These are phyloP conservation scores for Candida ascalaphidarum DNA, from an alignment of 805 yeast genomes.

Conservation along the genomic window DNA sequence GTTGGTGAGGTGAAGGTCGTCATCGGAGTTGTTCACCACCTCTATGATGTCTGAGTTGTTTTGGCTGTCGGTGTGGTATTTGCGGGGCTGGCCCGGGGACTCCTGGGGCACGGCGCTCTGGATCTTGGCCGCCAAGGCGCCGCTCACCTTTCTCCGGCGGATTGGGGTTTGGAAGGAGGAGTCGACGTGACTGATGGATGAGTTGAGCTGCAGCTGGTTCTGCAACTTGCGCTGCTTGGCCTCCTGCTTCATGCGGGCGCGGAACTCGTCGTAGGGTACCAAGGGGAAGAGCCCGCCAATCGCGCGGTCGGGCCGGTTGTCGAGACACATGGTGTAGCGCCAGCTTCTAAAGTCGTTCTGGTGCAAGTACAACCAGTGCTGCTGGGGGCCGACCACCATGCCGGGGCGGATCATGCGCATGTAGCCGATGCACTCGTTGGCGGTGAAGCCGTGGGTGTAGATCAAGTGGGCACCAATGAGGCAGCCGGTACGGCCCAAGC, in stretches of 20 bases:
- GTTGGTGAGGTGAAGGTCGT: conserved; percentile 17
- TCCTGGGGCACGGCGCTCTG: conserved; percentile 81
- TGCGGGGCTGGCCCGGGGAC: conserved; percentile 97
- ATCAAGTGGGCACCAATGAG: conserved; percentile 94
- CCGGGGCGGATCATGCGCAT: conserved; percentile 97
- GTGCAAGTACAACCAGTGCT: conserved; percentile 95
- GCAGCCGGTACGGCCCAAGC: conserved; percentile 96
- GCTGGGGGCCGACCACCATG: conserved; percentile 99
- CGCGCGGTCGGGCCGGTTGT: conserved; percentile 53
- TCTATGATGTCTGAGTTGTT: conserved; percentile 1
- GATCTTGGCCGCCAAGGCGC: conserved; percentile 59
- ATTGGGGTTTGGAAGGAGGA: conserved; percentile 65
- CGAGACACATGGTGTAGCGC: conserved; percentile 84
- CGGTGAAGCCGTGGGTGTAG: conserved; percentile 94
- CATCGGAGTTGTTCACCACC: conserved; percentile 33
- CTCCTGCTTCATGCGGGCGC: conserved; percentile 40
- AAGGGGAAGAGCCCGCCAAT: conserved; percentile 64
- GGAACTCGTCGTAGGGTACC: conserved; percentile 53
- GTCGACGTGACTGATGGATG: conserved; percentile 22
- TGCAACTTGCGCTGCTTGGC: conserved; percentile 28
- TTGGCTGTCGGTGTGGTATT: conserved; percentile 33
- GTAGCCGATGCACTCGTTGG: conserved; percentile 92
- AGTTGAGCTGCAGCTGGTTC: conserved; percentile 22
- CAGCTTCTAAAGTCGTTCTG: conserved; percentile 95
- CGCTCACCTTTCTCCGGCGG: conserved; percentile 56